A percentile compares a stretch with the other conserved stretches of the same genome.
Conservation (phyloP, 2,329 filamentous ascomycete genomes). For the Diaporthe sp. region DNA sequence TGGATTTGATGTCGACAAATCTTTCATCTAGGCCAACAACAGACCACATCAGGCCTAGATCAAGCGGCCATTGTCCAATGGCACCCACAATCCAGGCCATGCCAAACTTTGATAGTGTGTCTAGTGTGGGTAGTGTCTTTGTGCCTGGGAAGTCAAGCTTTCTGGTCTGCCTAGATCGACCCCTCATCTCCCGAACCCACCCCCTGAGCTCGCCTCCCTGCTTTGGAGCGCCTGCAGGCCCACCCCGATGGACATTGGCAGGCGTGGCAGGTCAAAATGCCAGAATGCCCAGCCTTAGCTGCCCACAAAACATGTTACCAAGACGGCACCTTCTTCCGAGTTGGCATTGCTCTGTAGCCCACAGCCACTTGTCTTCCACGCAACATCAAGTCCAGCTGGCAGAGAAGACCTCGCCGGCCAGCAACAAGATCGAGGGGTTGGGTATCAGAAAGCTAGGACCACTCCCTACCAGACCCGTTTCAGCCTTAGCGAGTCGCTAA, state of each 20-base stretch:
- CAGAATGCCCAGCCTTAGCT: slow-evolving; percentile 2
- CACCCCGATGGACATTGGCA: background rate
- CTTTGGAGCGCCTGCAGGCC: background rate
- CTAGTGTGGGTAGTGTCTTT: too few relatives aligned
- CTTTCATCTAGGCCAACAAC: background rate
- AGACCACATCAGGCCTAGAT: background rate
- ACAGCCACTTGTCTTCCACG: background rate
- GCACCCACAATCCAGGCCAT: background rate
- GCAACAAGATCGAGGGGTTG: background rate
- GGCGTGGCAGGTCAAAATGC: background rate
- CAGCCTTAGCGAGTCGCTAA: slow-evolving; percentile 26
- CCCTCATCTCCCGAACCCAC: background rate
- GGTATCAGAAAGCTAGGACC: background rate
- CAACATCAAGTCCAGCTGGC: background rate
- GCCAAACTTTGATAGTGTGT: slow-evolving; percentile 4
- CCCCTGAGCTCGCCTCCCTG: slow-evolving; percentile 7
- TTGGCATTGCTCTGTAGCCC: too few relatives aligned
- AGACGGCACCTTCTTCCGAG: slow-evolving; percentile 20
- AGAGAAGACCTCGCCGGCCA: background rate
- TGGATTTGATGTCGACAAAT: background rate
- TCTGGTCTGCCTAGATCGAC: background rate
- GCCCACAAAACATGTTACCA: slow-evolving; percentile 24
- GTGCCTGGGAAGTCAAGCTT: background rate
- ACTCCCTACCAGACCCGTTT: slow-evolving; percentile 22
- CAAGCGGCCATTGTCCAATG: background rate